Conservation (phyloP, 768 basidiomycete species). For the Kwoniella botswanensis region DNA sequence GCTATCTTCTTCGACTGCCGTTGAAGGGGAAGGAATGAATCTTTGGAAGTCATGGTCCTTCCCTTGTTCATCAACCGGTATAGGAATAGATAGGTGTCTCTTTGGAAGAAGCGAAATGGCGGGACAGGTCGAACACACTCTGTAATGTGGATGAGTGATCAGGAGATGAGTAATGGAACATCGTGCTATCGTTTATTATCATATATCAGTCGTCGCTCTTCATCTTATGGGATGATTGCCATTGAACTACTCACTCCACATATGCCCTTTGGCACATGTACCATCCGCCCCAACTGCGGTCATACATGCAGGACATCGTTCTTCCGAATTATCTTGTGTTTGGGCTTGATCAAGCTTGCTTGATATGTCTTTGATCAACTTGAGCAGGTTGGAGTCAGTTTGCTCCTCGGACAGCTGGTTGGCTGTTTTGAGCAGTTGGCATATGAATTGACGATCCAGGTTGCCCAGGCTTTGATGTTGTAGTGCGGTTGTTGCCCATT, state of each 20-base stretch:
- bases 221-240: no score
- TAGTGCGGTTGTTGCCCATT: neutral
- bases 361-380: neutral
- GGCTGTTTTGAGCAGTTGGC: constrained; percentile 11
- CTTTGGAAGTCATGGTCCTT: constrained; percentile 30
- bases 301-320: constrained; percentile 29
- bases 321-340: neutral
- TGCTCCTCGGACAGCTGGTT: neutral
- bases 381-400: neutral
- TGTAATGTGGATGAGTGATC: constrained; percentile 42
- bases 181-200: constrained; percentile 30
- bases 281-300: constrained; percentile 10
- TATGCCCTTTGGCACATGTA: constrained; percentile 39
- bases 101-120: constrained; percentile 40
- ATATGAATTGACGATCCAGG: constrained; percentile 18
- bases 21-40: constrained; percentile 5
- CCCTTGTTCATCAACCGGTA: constrained; percentile 24
- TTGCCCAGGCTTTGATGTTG: neutral
- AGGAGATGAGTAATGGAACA: constrained; percentile 43
- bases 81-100: constrained; percentile 14
- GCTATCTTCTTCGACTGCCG: constrained; percentile 10
- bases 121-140: constrained; percentile 46
- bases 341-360: neutral
- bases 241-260: constrained; percentile 41
- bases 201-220: neutral